Percentiles rank a stretch among this genome's conserved stretches.
Evolutionary conservation across 208 protist species (phyloP).

Genomic region (Strigomonas culicis): DNA sequence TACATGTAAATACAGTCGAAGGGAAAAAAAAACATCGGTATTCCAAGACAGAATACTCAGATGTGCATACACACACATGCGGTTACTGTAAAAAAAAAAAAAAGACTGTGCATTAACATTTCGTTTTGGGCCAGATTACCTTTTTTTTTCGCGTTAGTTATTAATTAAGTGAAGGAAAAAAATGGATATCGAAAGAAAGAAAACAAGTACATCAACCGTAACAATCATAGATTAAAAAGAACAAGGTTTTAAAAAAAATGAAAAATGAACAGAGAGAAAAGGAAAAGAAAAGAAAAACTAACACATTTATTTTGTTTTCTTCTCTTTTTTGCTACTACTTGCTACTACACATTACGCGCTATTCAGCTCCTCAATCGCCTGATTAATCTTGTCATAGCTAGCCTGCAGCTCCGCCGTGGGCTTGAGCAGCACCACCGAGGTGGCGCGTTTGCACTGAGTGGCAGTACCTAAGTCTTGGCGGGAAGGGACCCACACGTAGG

Average conservation of each 20-base stretch:
- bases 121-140: too few relatives aligned
- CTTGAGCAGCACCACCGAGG: conserved; percentile 91
- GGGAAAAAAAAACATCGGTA: conserved; percentile 14
- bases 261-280: background rate
- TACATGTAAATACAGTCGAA: background rate
- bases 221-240: background rate
- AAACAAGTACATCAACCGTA: background rate
- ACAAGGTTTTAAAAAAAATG: background rate
- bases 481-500: conserved; percentile 93
- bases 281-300: background rate
- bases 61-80: background rate
- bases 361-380: conserved; percentile 88
- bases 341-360: conserved; percentile 8
- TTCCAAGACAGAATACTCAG: background rate
- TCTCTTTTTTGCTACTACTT: background rate
- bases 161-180: background rate
- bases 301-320: background rate
- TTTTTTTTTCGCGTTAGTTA: background rate
- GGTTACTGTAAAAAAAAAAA: background rate
- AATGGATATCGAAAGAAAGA: background rate
- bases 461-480: conserved; percentile 90
- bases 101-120: background rate
- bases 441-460: conserved; percentile 92
- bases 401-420: conserved; percentile 65
- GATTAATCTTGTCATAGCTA: conserved; percentile 88